These are phyloP conservation scores for Aspergillus sclerotioniger DNA, from an alignment of 495 filamentous ascomycete genomes.

Conservation along the genomic window DNA sequence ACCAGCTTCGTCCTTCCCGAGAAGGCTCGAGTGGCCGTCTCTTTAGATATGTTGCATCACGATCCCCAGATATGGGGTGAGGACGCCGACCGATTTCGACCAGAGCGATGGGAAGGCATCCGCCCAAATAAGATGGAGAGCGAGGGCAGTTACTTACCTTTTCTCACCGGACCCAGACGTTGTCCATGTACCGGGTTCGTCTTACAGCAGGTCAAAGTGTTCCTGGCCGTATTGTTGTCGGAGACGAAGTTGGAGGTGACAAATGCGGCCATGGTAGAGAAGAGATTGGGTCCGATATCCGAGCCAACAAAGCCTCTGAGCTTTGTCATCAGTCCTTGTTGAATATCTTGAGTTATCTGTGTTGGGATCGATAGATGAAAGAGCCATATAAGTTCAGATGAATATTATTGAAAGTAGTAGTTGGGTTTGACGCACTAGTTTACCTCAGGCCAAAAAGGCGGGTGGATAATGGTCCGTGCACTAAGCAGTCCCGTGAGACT, in stretches of 20 bases:
- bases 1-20: background rate
- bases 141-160: background rate
- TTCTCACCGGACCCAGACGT: background rate
- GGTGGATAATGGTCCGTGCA: too few relatives aligned
- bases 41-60: background rate
- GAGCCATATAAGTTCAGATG: too few relatives aligned
- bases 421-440: too few relatives aligned
- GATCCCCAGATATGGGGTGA: background rate
- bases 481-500: too few relatives aligned
- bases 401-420: too few relatives aligned
- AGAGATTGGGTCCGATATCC: background rate
- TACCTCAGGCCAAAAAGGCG: too few relatives aligned
- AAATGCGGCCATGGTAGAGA: background rate
- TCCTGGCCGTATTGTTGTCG: background rate
- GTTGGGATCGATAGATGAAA: too few relatives aligned
- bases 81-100: background rate
- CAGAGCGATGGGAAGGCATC: background rate
- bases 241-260: background rate
- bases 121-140: background rate
- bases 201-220: background rate
- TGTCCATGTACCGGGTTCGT: background rate
- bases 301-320: background rate
- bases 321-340: too few relatives aligned
- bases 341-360: too few relatives aligned
- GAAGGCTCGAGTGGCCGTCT: background rate